Evolutionary conservation across 2,329 filamentous ascomycete genomes (phyloP), one percentile per base, ranked within the genome.

Genomic region (Apiospora phragmitis): DNA sequence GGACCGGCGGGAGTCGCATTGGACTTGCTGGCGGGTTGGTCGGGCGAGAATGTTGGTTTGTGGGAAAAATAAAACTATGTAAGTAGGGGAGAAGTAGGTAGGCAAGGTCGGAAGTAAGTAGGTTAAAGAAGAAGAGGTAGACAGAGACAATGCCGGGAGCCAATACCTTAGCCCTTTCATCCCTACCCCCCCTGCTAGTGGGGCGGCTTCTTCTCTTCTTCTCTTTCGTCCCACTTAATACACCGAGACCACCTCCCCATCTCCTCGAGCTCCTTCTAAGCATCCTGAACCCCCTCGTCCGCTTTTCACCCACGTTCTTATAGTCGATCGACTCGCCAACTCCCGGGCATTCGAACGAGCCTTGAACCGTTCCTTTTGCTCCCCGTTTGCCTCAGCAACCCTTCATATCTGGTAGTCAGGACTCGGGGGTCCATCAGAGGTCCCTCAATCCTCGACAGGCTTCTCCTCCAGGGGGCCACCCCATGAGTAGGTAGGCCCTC

Each of bases 271-370:
- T 69, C 59, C 59, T 69, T 69, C 65, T 45, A 41, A 29, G 43
- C 70, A 67, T 69, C 59, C 38, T 67, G 65, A 65, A 65, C n/a
- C 77, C 77, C 77, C 76, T 77, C 77, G 76, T 73, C 69, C 75
- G 74, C 71, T 79, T 80, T 83, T 82, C 75, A 79, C 80, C 81
- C 78, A 82, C 84, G 81, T 92, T 87, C 85, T 90, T 90, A 86
- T 88, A 88, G 90, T 93, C 86, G 77, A 90, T 91, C 77, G 84
- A 83, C 82, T 89, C 90, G 83, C 80, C 80, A 55, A 67, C 70
- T 68, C 59, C 70, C 73, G 81, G 73, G 80, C 83, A 82, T 80
- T 83, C 82, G 62, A 78, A 75, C 68, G 77, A 82, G 80, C 78
- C 78, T 78, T 74, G 70, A 78, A 82, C 69, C 71, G 75, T 65